phyloP scores from a whole-genome alignment of 2,329 filamentous ascomycete species.

The Fusarium azukiicola region DNA sequence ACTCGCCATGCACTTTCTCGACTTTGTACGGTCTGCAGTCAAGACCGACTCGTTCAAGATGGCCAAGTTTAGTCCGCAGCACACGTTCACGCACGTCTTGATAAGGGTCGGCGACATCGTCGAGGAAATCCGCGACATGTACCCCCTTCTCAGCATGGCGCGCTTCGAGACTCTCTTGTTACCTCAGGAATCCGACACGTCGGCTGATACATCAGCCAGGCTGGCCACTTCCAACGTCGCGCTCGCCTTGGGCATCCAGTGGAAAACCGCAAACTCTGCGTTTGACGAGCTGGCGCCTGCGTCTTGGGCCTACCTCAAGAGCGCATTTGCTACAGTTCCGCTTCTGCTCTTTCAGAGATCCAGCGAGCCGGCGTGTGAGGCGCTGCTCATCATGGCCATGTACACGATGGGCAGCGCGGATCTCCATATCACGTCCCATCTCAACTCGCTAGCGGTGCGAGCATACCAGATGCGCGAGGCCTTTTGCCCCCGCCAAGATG shows the following conservation, averaged over 20 bases:
- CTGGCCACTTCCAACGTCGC: not conserved
- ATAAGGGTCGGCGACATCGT: not conserved
- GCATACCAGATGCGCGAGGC: not conserved
- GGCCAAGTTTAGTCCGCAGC: not conserved
- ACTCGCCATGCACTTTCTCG: not conserved
- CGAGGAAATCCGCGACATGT: not conserved
- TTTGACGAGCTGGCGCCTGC: not conserved
- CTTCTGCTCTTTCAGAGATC: not conserved
- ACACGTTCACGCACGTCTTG: not conserved
- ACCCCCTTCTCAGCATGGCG: not conserved
- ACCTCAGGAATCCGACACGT: not conserved
- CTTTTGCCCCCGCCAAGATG: not conserved
- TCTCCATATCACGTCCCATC: constrained; percentile 8
- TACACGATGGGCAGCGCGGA: not conserved
- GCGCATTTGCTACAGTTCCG: not conserved
- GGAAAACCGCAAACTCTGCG: constrained; percentile 3
- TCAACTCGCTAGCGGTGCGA: constrained; percentile 1
- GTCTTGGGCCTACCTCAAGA: constrained; percentile 3
- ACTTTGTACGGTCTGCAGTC: not conserved
- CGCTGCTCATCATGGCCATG: constrained; percentile 6
- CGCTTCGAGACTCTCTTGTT: not conserved
- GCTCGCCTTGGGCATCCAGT: not conserved
- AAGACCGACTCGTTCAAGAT: not conserved
- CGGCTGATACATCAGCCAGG: not conserved
- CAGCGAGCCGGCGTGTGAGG: not conserved